Base-by-base conservation (phyloP, 2,329 filamentous ascomycete species). In the Colletotrichum sojae region DNA sequence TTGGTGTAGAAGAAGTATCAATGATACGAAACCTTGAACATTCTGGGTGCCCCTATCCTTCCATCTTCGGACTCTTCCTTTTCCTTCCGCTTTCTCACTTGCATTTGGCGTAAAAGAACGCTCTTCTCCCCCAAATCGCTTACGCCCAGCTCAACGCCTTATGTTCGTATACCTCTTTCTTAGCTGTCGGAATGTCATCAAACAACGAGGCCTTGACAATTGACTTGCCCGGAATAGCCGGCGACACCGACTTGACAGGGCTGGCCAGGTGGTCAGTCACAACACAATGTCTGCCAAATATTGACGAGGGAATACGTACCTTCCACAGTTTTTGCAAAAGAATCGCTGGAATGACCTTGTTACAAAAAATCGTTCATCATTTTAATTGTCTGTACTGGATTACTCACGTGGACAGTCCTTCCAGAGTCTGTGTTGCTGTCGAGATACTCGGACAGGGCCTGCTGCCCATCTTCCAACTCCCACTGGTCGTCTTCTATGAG, bases 151-250 rank as follows among this genome's bases (percentile, higher is more conserved):
- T 43, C 6, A 69, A 16, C 8, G 66, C 61, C 43, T 60, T 45
- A 4, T 69, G 39, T 1, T 22, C 12, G 2, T 51, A 66, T 2
- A 66, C 20, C 12, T 69, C 66, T 6, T 16, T 40, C 43, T 27
- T 69, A 4, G 43, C 51, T 1, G 61, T 59, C 0, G 66, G 66
- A 13, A 69, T 69, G 6, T 69, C 67, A 8, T 67, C 62, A 18
- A 69, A 69, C 18, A 69, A 43, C 1, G 67, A 69, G 6, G 62
- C 67, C 39, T 69, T 69, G n/a, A 69, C 56, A 4, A 69, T 9
- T 6, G 31, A 45, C 40, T 67, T 39, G 6, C 22, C 51, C 0
- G 67, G 67, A 5, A 61, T 16, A 6, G 62, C 12, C 18, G 57
- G 53, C 1, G 63, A 15, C 13, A 12, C 22, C 4, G 43, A 40